Conservation (phyloP, 805 yeast species). For the Schwanniomyces vanrijiae region DNA sequence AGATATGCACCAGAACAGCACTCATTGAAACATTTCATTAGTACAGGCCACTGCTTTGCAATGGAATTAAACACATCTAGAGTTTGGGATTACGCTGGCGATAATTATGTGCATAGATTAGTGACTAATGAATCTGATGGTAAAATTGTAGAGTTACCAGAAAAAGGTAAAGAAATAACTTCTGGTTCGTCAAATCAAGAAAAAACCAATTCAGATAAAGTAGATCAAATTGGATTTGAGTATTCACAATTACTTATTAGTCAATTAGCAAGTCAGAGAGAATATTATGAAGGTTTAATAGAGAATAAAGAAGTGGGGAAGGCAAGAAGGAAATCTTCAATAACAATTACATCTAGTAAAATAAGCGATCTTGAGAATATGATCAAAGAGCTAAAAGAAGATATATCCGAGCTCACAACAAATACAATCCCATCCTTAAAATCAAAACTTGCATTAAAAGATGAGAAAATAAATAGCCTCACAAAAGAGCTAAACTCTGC, state of each 20-base stretch:
- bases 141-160: slow-evolving; percentile 74
- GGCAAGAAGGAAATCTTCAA: slow-evolving; percentile 19
- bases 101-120: slow-evolving; percentile 82
- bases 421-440: slow-evolving; percentile 33
- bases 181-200: slow-evolving; percentile 2
- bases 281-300: slow-evolving; percentile 62
- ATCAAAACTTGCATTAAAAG: slow-evolving; percentile 27
- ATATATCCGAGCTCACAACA: slow-evolving; percentile 22
- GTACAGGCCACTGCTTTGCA: slow-evolving; percentile 83
- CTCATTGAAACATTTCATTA: slow-evolving; percentile 77
- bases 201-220: slow-evolving; percentile 29
- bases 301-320: slow-evolving; percentile 19
- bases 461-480: slow-evolving; percentile 26
- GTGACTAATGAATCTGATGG: slow-evolving; percentile 87
- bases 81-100: slow-evolving; percentile 95
- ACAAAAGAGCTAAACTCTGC: slow-evolving; percentile 32
- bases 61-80: slow-evolving; percentile 84
- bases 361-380: slow-evolving; percentile 25
- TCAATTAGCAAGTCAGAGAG: slow-evolving; percentile 84
- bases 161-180: slow-evolving; percentile 18
- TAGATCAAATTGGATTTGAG: slow-evolving; percentile 67
- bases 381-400: slow-evolving; percentile 25
- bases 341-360: slow-evolving; percentile 3
- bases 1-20: slow-evolving; percentile 78
- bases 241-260: slow-evolving; percentile 76